A percentile compares a stretch with the other conserved stretches of the same genome.
Evolutionary conservation across 129 eudicot species (phyloP).

Genomic region (Escallonia rubra): DNA sequence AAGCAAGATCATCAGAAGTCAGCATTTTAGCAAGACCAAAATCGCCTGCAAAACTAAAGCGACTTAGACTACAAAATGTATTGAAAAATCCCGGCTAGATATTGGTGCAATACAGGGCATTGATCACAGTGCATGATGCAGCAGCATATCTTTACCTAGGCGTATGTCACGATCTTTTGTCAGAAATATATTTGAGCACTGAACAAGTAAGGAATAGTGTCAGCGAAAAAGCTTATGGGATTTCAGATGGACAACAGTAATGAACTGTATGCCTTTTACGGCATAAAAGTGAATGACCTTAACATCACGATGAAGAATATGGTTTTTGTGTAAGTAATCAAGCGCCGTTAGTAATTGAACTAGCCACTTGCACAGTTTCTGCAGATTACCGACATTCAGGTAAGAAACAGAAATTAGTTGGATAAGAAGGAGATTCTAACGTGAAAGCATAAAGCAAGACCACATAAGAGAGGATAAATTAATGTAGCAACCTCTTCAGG

Average conservation of each 20-base stretch:
- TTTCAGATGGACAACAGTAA: background rate
- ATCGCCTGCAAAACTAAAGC: slow-evolving; percentile 58
- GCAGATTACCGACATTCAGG: slow-evolving; percentile 14
- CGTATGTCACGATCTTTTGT: slow-evolving; percentile 90
- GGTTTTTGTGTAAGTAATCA: slow-evolving; percentile 79
- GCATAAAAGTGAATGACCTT: slow-evolving; percentile 45
- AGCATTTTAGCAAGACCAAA: slow-evolving; percentile 97
- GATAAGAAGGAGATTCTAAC: background rate
- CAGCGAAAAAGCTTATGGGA: background rate
- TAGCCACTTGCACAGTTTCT: slow-evolving; percentile 94
- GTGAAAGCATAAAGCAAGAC: background rate
- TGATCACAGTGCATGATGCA: background rate
- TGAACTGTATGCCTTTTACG: background rate
- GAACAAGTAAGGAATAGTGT: slow-evolving; percentile 26
- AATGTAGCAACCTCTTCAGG: slow-evolving; percentile 69
- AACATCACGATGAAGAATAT: slow-evolving; percentile 96
- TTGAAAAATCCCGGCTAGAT: background rate
- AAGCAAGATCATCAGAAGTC: slow-evolving; percentile 91
- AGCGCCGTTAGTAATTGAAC: slow-evolving; percentile 88
- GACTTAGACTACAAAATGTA: background rate
- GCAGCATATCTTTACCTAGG: slow-evolving; percentile 44
- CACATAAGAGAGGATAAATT: background rate
- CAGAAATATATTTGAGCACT: slow-evolving; percentile 96
- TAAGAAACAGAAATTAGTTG: background rate
- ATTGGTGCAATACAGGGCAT: slow-evolving; percentile 3